Conservation (phyloP, 805 yeast genomes). For the Komagataella ulmi region DNA sequence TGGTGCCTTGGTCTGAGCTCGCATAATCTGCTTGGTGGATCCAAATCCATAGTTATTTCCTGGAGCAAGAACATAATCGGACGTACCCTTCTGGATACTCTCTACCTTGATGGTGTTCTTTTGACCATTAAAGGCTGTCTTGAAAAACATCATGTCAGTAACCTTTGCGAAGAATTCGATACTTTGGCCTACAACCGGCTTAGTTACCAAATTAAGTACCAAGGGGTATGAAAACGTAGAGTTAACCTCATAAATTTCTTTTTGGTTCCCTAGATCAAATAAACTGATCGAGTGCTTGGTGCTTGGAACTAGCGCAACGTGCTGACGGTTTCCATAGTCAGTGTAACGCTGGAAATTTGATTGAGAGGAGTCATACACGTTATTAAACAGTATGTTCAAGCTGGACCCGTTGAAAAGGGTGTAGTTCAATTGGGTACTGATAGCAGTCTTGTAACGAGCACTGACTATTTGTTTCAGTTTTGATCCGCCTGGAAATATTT, state of each 20-base stretch:
- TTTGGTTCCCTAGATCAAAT: slow-evolving; percentile 8
- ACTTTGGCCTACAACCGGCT: slow-evolving; percentile 10
- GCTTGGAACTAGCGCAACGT: slow-evolving; percentile 10
- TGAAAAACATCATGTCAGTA: slow-evolving; percentile 9
- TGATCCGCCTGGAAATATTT: slow-evolving; percentile 23
- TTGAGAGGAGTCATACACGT: slow-evolving; percentile 17
- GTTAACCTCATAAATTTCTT: slow-evolving; percentile 7
- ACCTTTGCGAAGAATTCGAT: slow-evolving; percentile 16
- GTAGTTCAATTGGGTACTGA: slow-evolving; percentile 22
- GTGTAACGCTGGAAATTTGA: slow-evolving; percentile 24
- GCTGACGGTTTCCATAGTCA: slow-evolving; percentile 26
- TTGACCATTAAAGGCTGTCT: slow-evolving; percentile 9
- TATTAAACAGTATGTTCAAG: slow-evolving; percentile 16
- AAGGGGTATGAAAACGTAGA: slow-evolving; percentile 18
- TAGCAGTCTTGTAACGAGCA: slow-evolving; percentile 19
- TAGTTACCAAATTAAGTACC: slow-evolving; percentile 9
- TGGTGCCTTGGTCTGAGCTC: slow-evolving; percentile 9
- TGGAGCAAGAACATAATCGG: slow-evolving; percentile 27
- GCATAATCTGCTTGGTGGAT: slow-evolving; percentile 18
- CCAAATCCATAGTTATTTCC: slow-evolving; percentile 35
- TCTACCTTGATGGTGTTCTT: slow-evolving; percentile 11
- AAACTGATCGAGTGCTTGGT: slow-evolving; percentile 13
- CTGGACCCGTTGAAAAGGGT: slow-evolving; percentile 23
- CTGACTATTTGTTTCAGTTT: slow-evolving; percentile 23
- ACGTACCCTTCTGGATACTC: slow-evolving; percentile 29